A percentile compares a stretch with the other conserved stretches of the same genome.
phyloP scores from a whole-genome alignment of 139 green algal species.

The Micromonas commoda region DNA sequence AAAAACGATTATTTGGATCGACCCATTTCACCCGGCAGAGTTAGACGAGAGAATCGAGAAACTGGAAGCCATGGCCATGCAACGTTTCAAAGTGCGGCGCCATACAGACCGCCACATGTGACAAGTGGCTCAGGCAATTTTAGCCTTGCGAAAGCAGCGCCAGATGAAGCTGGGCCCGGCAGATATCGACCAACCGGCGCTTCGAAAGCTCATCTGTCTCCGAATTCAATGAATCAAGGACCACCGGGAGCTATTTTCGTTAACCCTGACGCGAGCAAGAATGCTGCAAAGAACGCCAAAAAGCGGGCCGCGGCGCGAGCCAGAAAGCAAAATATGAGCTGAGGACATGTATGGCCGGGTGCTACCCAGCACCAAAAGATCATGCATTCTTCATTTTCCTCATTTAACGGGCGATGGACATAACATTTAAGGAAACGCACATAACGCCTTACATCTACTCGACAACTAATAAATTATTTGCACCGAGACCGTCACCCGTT shows the following conservation, averaged over 20 bases:
- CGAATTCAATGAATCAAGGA: neutral
- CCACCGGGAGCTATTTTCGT: neutral
- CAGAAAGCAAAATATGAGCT: neutral
- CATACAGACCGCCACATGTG: neutral
- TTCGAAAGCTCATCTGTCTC: neutral
- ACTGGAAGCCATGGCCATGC: neutral
- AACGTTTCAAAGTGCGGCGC: neutral
- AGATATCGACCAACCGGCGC: neutral
- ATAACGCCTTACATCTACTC: neutral
- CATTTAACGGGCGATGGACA: no score
- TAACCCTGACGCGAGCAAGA: neutral
- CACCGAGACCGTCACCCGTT: neutral
- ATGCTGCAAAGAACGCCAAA: neutral
- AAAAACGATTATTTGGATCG: neutral
- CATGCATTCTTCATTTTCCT: no score
- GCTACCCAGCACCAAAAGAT: no score
- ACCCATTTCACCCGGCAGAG: neutral
- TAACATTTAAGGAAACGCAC: neutral
- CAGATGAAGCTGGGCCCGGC: constrained; percentile 24
- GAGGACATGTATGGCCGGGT: no score
- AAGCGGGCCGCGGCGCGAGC: neutral
- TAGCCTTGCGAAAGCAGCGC: neutral
- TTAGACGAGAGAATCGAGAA: neutral
- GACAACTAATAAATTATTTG: constrained; percentile 9
- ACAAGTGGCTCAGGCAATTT: constrained; percentile 1